phyloP scores from a whole-genome alignment of 352 stramenopile genomes.

The Paralagenidium karlingii region DNA sequence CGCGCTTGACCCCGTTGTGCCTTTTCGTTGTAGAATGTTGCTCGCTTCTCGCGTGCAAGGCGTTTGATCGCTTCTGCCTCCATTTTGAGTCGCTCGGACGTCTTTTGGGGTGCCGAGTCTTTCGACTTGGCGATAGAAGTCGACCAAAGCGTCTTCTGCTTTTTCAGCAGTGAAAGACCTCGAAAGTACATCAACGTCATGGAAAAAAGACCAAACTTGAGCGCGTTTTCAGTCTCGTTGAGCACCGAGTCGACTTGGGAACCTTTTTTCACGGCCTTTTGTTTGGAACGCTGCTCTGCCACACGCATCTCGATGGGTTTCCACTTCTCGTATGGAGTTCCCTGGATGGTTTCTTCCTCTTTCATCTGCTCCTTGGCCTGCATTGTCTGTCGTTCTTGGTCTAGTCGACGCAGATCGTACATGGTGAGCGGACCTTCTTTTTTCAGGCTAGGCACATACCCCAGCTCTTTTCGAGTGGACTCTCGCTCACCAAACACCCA shows the following conservation, averaged over 20 bases:
- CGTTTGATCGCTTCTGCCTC: constrained; percentile 34
- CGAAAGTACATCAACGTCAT: constrained; percentile 96
- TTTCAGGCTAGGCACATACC: constrained; percentile 81
- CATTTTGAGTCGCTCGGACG: constrained; percentile 30
- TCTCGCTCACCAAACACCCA: constrained; percentile 93
- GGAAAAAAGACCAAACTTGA: constrained; percentile 94
- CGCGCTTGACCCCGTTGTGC: constrained; percentile 42
- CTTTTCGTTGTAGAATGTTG: constrained; percentile 32
- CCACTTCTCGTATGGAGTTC: constrained; percentile 52
- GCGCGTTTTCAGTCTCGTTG: constrained; percentile 82
- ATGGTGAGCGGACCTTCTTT: constrained; percentile 56
- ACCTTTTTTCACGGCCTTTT: constrained; percentile 59
- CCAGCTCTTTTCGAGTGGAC: constrained; percentile 48
- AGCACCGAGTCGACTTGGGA: constrained; percentile 51
- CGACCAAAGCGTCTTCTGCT: constrained; percentile 75
- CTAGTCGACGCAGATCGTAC: constrained; percentile 46
- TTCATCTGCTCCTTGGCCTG: constrained; percentile 15
- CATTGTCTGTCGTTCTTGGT: constrained; percentile 30
- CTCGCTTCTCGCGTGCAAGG: constrained; percentile 17
- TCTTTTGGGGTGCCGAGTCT: constrained; percentile 10
- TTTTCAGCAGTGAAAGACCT: constrained; percentile 75
- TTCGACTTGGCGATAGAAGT: constrained; percentile 16
- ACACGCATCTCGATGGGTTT: constrained; percentile 55
- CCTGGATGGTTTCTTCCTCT: constrained; percentile 28
- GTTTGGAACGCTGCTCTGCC: constrained; percentile 25